Conservation (phyloP, 2,329 filamentous ascomycete genomes). For the Penicillium sp. region DNA sequence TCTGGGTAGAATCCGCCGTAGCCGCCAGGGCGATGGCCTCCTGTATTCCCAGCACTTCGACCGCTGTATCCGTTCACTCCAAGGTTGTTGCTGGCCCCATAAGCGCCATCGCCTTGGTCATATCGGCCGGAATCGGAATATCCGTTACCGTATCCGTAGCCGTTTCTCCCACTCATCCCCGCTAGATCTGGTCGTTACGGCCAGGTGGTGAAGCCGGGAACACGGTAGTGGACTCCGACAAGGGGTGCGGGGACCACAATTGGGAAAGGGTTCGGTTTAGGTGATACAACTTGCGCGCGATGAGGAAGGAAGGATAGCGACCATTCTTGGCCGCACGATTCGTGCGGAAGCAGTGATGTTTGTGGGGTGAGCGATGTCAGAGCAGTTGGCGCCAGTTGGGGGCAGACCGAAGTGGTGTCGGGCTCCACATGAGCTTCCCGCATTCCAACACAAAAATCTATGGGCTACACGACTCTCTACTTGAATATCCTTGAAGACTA, state of each 20-base stretch:
- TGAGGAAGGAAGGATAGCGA: constrained; percentile 11
- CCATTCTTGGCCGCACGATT: constrained; percentile 24
- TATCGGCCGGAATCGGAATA: constrained; percentile 36
- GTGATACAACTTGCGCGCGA: constrained; percentile 18
- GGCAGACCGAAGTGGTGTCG: constrained; percentile 14
- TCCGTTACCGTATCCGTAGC: constrained; percentile 40
- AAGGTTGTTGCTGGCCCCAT: constrained; percentile 28
- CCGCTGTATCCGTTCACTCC: constrained; percentile 35
- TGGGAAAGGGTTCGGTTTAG: constrained; percentile 6
- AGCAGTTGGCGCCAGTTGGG: constrained; percentile 12
- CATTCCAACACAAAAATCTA: constrained; percentile 10
- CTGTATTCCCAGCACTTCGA: constrained; percentile 16
- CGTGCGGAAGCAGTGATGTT: background rate
- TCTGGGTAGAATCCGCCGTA: constrained; percentile 46
- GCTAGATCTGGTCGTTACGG: constrained; percentile 5
- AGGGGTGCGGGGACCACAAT: constrained; percentile 15
- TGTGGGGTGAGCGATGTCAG: constrained; percentile 9
- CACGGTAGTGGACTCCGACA: constrained; percentile 13
- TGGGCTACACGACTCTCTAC: background rate
- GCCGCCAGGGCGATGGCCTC: constrained; percentile 40
- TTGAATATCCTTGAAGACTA: background rate
- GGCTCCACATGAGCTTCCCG: constrained; percentile 27
- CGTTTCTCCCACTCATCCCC: constrained; percentile 38
- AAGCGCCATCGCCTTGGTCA: constrained; percentile 34
- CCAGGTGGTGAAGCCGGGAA: constrained; percentile 7